Percentiles rank a stretch among this genome's conserved stretches.
These are phyloP conservation scores for Flammula alnicola DNA, from an alignment of 1,284 basidiomycete genomes.

Conservation along the genomic window DNA sequence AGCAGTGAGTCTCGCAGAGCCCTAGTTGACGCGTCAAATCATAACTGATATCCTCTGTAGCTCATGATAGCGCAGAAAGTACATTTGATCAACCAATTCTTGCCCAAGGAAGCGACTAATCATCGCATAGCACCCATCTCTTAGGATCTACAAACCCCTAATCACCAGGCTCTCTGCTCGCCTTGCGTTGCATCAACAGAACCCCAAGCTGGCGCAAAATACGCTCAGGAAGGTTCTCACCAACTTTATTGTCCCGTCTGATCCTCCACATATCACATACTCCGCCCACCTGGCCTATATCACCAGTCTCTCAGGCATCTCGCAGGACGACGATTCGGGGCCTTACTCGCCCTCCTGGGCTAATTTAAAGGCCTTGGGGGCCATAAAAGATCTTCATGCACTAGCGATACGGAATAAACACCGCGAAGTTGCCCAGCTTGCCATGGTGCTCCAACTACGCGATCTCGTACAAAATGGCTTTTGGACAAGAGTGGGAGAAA, in stretches of 20 bases:
- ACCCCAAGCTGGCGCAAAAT: slow-evolving; percentile 60
- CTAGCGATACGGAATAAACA: slow-evolving; percentile 47
- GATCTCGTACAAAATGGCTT: slow-evolving; percentile 52
- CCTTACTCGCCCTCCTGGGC: slow-evolving; percentile 10
- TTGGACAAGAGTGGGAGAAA: slow-evolving; percentile 54
- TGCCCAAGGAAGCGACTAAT: slow-evolving; percentile 3
- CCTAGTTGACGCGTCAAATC: slow-evolving; percentile 4
- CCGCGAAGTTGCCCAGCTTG: slow-evolving; percentile 48
- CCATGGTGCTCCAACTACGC: slow-evolving; percentile 49
- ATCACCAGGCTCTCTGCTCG: slow-evolving; percentile 63
- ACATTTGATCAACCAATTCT: slow-evolving; percentile 12
- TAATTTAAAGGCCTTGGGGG: slow-evolving; percentile 42
- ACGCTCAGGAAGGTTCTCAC: slow-evolving; percentile 58
- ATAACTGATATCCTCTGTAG: slow-evolving; percentile 37
- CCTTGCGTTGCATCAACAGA: slow-evolving; percentile 53
- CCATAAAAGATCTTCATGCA: slow-evolving; percentile 46
- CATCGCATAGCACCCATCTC: slow-evolving; percentile 56
- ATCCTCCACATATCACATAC: slow-evolving; percentile 59
- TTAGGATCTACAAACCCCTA: slow-evolving; percentile 60
- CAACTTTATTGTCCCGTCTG: slow-evolving; percentile 46
- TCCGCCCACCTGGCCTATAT: slow-evolving; percentile 58
- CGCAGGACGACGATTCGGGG: slow-evolving; percentile 29
- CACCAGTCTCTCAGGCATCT: slow-evolving; percentile 41
- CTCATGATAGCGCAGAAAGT: slow-evolving; percentile 68
- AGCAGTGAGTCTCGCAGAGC: slow-evolving; percentile 36